phyloP scores from a whole-genome alignment of 176 grass and related monocot genomes.

The Aegilops tauschii region DNA sequence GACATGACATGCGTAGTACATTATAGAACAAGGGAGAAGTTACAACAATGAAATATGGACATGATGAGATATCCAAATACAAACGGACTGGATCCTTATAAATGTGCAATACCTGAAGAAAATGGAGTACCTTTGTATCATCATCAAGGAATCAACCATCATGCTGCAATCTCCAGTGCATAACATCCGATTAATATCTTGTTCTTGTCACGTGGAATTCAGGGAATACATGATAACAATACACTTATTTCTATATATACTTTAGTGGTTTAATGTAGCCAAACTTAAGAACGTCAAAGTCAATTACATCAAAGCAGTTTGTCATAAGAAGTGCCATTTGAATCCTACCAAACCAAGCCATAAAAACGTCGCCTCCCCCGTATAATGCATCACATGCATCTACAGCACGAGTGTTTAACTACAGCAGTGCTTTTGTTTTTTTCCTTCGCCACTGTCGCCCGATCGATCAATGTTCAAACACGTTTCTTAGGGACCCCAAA shows the following conservation, averaged over 20 bases:
- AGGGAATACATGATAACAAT: slow-evolving; percentile 6
- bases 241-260: neutral
- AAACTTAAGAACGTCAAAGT: neutral
- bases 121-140: slow-evolving; percentile 75
- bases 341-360: too few species aligned
- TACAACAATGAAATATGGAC: neutral
- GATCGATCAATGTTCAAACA: too few species aligned
- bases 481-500: too few species aligned
- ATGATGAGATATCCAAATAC: neutral
- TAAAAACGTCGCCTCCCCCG: too few species aligned
- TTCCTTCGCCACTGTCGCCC: too few species aligned
- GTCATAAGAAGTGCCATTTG: too few species aligned
- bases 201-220: neutral
- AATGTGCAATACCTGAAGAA: slow-evolving; percentile 62
- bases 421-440: too few species aligned
- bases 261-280: neutral
- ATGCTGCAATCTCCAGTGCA: slow-evolving; percentile 53
- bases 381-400: too few species aligned
- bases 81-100: slow-evolving; percentile 2
- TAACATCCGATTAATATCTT: slow-evolving; percentile 7
- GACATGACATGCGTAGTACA: neutral
- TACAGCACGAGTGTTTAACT: too few species aligned
- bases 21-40: neutral
- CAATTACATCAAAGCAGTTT: too few species aligned
- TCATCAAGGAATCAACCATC: slow-evolving; percentile 82